Evolutionary conservation across 2,329 filamentous ascomycete species (phyloP).

Genomic region (Plectosphaerella plurivora): DNA sequence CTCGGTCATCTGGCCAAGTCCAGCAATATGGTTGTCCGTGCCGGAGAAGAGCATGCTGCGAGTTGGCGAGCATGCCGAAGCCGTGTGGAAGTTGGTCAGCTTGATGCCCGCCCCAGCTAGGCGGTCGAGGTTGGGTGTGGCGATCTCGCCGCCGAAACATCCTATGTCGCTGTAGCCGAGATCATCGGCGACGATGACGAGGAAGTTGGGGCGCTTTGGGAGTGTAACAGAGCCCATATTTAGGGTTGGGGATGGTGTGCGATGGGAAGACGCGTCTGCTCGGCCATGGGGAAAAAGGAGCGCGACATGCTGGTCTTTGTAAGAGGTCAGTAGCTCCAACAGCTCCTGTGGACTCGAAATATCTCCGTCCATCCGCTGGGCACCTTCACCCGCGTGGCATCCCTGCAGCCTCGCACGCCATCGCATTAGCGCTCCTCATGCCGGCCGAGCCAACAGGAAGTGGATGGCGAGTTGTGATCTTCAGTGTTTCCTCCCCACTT

Average conservation of each 20-base stretch:
- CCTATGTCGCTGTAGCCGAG: constrained; percentile 25
- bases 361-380: too few species aligned
- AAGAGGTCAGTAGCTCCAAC: too few species aligned
- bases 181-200: constrained; percentile 28
- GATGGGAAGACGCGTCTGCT: too few species aligned
- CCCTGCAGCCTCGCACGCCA: too few species aligned
- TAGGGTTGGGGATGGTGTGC: neutral
- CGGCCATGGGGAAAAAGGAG: too few species aligned
- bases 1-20: constrained; percentile 51
- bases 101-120: constrained; percentile 42
- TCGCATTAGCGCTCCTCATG: too few species aligned
- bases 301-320: too few species aligned
- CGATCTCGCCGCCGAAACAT: constrained; percentile 26
- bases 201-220: constrained; percentile 21
- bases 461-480: too few species aligned
- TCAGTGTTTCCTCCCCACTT: too few species aligned
- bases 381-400: too few species aligned
- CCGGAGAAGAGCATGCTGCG: constrained; percentile 57
- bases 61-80: constrained; percentile 54
- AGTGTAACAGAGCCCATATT: constrained; percentile 3
- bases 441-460: too few species aligned
- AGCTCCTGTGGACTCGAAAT: too few species aligned
- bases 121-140: constrained; percentile 27
- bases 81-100: constrained; percentile 55
- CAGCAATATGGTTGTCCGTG: constrained; percentile 50